A percentile compares a stretch with the other conserved stretches of the same genome.
phyloP scores from a whole-genome alignment of 2,329 filamentous ascomycete species.

The Fonsecaea nubica region DNA sequence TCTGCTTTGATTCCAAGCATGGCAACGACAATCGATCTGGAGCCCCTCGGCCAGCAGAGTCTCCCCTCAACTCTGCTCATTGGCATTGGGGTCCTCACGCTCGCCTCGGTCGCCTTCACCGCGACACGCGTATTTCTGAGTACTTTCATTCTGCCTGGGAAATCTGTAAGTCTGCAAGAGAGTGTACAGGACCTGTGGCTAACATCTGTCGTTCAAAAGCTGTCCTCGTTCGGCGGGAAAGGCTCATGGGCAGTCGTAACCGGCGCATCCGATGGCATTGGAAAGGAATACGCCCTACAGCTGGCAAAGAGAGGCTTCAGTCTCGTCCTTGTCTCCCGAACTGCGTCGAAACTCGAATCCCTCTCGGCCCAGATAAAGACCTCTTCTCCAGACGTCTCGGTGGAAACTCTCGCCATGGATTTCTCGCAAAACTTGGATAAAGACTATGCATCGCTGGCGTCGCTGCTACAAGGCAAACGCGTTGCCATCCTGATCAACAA shows the following conservation, averaged over 20 bases:
- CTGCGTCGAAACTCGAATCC: slow-evolving; percentile 83
- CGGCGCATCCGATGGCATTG: slow-evolving; percentile 93
- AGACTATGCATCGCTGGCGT: slow-evolving; percentile 78
- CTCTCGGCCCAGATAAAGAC: slow-evolving; percentile 76
- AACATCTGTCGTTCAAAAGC: slow-evolving; percentile 57
- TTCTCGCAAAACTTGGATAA: slow-evolving; percentile 72
- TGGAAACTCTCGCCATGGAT: slow-evolving; percentile 88
- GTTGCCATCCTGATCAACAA: slow-evolving; percentile 94
- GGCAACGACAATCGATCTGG: slow-evolving; percentile 29
- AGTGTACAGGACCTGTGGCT: not conserved
- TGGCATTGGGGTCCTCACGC: slow-evolving; percentile 63
- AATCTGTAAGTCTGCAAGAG: slow-evolving; percentile 49
- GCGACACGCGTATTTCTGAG: slow-evolving; percentile 69
- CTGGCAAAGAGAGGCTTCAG: slow-evolving; percentile 93
- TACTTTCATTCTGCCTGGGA: slow-evolving; percentile 69
- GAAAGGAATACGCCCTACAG: slow-evolving; percentile 93
- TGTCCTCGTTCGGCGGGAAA: slow-evolving; percentile 86
- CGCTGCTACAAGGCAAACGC: slow-evolving; percentile 74
- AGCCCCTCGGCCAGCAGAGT: slow-evolving; percentile 36
- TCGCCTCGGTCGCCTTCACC: slow-evolving; percentile 64
- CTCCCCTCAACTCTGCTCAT: slow-evolving; percentile 44
- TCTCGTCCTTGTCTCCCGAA: slow-evolving; percentile 91
- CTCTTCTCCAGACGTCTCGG: slow-evolving; percentile 72
- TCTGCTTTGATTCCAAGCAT: slow-evolving; percentile 1
- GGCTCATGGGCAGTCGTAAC: slow-evolving; percentile 95